These are phyloP conservation scores for Lippia alba DNA, from an alignment of 305 asterid species.

Conservation along the genomic window DNA sequence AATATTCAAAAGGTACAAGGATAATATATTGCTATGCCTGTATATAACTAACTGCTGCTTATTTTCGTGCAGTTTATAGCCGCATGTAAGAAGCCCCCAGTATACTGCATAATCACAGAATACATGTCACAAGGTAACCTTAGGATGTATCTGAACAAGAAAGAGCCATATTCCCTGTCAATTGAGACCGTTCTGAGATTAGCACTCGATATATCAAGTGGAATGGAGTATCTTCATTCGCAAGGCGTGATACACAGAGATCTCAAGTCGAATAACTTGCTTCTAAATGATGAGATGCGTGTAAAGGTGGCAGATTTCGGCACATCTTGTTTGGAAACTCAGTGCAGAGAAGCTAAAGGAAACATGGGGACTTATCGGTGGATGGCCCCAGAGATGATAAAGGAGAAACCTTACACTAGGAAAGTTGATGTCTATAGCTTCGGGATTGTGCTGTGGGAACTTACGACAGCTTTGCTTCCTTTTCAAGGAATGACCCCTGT, in stretches of 20 bases:
- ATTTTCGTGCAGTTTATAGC: conserved; percentile 67
- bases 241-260: conserved; percentile 94
- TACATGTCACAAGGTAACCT: conserved; percentile 98
- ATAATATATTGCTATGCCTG: background rate
- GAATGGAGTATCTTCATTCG: conserved; percentile 91
- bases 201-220: conserved; percentile 89
- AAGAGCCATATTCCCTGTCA: conserved; percentile 90
- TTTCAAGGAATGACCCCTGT: conserved; percentile 96
- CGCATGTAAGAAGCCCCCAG: conserved; percentile 91
- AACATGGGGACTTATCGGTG: conserved; percentile 96
- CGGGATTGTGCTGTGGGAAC: conserved; percentile 95
- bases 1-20: background rate
- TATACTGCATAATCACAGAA: conserved; percentile 91
- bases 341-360: conserved; percentile 77
- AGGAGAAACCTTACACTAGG: conserved; percentile 74
- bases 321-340: conserved; percentile 86
- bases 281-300: conserved; percentile 88
- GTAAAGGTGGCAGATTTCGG: conserved; percentile 96
- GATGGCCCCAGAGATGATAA: conserved; percentile 98
- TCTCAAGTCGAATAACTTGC: conserved; percentile 88
- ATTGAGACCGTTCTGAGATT: conserved; percentile 75
- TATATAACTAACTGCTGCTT: background rate
- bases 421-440: conserved; percentile 94
- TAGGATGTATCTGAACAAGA: conserved; percentile 94
- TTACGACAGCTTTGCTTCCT: conserved; percentile 87